These are phyloP conservation scores for Kodamaea suecica DNA, from an alignment of 1,139 yeast genomes.

Conservation along the genomic window DNA sequence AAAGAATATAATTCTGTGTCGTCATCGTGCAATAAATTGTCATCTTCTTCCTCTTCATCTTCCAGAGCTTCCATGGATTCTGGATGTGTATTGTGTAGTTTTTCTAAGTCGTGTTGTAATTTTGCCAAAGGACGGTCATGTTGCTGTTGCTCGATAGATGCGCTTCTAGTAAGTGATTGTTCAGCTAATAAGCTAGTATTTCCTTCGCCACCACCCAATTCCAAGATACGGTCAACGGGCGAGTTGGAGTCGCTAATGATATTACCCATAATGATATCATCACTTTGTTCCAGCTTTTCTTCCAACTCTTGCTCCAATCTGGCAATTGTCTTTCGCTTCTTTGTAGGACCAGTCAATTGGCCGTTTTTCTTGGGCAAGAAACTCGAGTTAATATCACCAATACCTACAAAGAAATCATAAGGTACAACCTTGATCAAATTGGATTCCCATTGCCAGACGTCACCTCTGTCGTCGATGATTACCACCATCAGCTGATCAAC, in stretches of 20 bases:
- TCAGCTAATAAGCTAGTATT: slow-evolving; percentile 43
- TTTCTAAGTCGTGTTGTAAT: slow-evolving; percentile 71
- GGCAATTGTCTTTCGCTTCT: slow-evolving; percentile 56
- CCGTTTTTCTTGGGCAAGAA: slow-evolving; percentile 82
- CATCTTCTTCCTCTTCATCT: slow-evolving; percentile 41
- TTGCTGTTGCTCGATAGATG: slow-evolving; percentile 63
- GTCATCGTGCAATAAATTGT: slow-evolving; percentile 68
- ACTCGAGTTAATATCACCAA: slow-evolving; percentile 95
- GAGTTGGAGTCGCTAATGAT: slow-evolving; percentile 23
- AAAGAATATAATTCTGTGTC: slow-evolving; percentile 71
- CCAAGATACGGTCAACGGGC: slow-evolving; percentile 50
- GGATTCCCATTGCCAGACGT: slow-evolving; percentile 98
- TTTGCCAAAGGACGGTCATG: slow-evolving; percentile 80
- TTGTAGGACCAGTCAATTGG: slow-evolving; percentile 64
- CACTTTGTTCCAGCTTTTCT: slow-evolving; percentile 11
- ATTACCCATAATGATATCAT: slow-evolving; percentile 15
- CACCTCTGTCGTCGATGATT: slow-evolving; percentile 95
- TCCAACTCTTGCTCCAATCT: slow-evolving; percentile 38
- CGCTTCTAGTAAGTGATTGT: slow-evolving; percentile 56
- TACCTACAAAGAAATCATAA: slow-evolving; percentile 92
- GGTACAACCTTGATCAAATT: slow-evolving; percentile 91
- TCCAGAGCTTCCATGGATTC: slow-evolving; percentile 21
- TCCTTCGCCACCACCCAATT: slow-evolving; percentile 49
- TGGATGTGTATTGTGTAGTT: slow-evolving; percentile 33
- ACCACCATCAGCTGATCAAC: slow-evolving; percentile 97